Conservation (phyloP, 257 asterid genomes). For the Solanum infundibuliforme region DNA sequence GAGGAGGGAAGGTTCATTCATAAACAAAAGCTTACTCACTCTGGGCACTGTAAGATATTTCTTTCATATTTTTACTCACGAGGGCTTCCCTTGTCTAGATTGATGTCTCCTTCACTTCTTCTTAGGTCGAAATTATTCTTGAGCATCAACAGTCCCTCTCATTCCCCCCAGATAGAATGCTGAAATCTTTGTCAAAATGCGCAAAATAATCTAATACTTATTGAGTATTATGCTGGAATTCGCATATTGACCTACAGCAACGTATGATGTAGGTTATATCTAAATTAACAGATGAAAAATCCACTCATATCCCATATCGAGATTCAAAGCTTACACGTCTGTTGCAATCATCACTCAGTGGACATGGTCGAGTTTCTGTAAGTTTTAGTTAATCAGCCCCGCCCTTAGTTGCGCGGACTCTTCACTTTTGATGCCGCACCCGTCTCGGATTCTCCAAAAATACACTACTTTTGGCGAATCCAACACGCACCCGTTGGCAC, state of each 20-base stretch:
- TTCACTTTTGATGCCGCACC: no score
- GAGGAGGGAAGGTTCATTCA: conserved; percentile 79
- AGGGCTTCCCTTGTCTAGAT: conserved; percentile 5
- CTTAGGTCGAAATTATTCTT: not conserved
- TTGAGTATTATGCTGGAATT: not conserved
- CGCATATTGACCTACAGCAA: not conserved
- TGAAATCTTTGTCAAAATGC: not conserved
- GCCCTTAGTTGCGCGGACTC: no score
- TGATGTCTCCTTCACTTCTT: not conserved
- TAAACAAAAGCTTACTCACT: conserved; percentile 71
- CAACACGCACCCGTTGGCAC: no score
- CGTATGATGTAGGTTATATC: conserved; percentile 50
- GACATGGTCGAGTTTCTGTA: conserved; percentile 76
- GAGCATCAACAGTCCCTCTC: not conserved
- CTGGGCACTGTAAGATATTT: conserved; percentile 69
- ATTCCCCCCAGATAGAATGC: not conserved
- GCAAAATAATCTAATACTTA: not conserved
- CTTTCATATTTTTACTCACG: conserved; percentile 3
- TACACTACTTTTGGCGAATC: no score
- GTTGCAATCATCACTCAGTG: conserved; percentile 81
- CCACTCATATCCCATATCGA: conserved; percentile 77
- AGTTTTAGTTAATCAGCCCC: conserved; percentile 17
- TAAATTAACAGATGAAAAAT: conserved; percentile 71
- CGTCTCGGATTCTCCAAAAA: no score
- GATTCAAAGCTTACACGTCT: conserved; percentile 81